Evolutionary conservation across 2,329 filamentous ascomycete genomes (phyloP), one percentile per base, ranked within the genome.

Genomic region (Xylaria sp.): DNA sequence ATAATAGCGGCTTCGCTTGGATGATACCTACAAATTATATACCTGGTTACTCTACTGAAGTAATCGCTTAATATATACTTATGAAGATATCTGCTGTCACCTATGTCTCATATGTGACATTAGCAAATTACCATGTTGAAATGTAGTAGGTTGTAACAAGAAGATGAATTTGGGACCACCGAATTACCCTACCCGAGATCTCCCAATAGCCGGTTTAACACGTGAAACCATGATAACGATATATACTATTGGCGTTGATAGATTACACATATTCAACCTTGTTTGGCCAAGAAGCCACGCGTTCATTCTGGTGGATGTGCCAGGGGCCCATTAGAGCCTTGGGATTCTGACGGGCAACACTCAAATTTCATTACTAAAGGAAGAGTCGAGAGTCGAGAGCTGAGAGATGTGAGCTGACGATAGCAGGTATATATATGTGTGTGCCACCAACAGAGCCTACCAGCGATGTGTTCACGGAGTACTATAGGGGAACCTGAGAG

Each of bases 11-110:
- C 42, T 54, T 50, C 29, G 5, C 25, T 27, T 56, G 60, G 60
- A 67, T 44, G 65, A 67, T 67, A 64, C 54, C 65, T 60, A 45
- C 22, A 15, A 36, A 31, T 3, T 58, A 45, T 20, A 27, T 55
- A 54, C 39, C 25, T 44, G 22, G 29, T 33, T 47, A 62, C 25
- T 15, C 20, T 31, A 15, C 29, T 25, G 6, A n/a, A 27, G 51
- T 45, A 45, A 22, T 56, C 15, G 22, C 63, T 63, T 66, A 66
- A 66, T 63, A 62, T 1, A 65, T 33, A 51, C 13, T 53, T 10
- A 45, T 38, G 36, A 62, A 47, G 3, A 25, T 39, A n/a, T n/a
- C 11, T 15, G 22, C 11, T 15, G 22, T 38, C 27, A 22, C 33
- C 25, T 22, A 11, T 15, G 17, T 42, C 15, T 61, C 6, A 1